A percentile compares a stretch with the other conserved stretches of the same genome.
Evolutionary conservation across 305 asterid species (phyloP).

Genomic region (Solanum hybrid): DNA sequence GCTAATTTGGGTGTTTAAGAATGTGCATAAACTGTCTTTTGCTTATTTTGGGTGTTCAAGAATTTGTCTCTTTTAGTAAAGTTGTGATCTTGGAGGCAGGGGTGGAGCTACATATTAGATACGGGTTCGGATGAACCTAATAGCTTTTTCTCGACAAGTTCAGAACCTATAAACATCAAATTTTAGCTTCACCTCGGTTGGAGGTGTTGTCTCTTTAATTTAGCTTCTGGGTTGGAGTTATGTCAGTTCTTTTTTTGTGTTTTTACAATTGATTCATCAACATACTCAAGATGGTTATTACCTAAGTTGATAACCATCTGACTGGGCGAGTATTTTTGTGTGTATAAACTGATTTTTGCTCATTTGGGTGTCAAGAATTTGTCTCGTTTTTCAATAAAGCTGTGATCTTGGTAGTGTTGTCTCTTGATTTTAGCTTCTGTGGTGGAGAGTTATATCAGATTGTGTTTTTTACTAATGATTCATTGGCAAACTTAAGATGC

Average conservation of each 20-base stretch:
- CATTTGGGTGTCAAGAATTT: background rate
- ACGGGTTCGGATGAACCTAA: background rate
- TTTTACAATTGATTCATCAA: background rate
- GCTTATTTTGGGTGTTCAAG: background rate
- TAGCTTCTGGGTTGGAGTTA: background rate
- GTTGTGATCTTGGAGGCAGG: background rate
- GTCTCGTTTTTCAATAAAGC: background rate
- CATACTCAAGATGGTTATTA: background rate
- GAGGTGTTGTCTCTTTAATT: background rate
- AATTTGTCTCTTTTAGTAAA: background rate
- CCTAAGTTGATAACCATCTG: background rate
- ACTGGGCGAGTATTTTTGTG: background rate
- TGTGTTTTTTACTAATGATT: background rate
- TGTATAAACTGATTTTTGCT: background rate
- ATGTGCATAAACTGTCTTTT: background rate
- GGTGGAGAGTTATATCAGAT: background rate
- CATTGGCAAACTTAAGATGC: background rate
- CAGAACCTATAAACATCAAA: background rate
- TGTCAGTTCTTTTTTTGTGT: background rate
- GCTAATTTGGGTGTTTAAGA: background rate
- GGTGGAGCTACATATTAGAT: background rate
- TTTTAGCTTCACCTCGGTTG: background rate
- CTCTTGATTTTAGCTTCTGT: background rate
- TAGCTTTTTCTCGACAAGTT: background rate
- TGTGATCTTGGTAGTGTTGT: background rate